Conservation (phyloP, 1,139 yeast genomes). For the Lodderomyces orthopsilosis region DNA sequence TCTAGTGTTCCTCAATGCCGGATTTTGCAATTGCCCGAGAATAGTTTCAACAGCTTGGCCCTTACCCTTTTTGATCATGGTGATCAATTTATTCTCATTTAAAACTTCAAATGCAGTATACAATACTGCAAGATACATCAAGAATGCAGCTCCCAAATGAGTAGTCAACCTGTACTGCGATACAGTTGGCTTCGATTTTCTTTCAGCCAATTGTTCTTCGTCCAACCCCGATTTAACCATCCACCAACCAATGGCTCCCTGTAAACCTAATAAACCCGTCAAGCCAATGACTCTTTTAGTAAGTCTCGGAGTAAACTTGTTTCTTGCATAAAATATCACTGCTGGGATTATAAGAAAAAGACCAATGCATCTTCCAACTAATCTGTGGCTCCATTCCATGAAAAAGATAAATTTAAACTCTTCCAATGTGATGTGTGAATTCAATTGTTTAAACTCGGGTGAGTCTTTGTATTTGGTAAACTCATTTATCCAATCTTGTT, state of each 20-base stretch:
- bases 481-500: slow-evolving; percentile 81
- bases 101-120: slow-evolving; percentile 86
- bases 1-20: slow-evolving; percentile 58
- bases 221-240: slow-evolving; percentile 97
- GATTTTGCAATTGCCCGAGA: slow-evolving; percentile 49
- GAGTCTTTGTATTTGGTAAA: slow-evolving; percentile 77
- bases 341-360: slow-evolving; percentile 81
- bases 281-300: slow-evolving; percentile 69
- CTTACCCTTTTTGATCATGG: slow-evolving; percentile 38
- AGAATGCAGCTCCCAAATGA: slow-evolving; percentile 90
- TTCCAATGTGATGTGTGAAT: slow-evolving; percentile 85
- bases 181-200: slow-evolving; percentile 90
- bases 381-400: slow-evolving; percentile 98
- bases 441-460: slow-evolving; percentile 88
- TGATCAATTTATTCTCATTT: slow-evolving; percentile 65
- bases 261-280: slow-evolving; percentile 78
- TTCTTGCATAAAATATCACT: slow-evolving; percentile 66
- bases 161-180: slow-evolving; percentile 94
- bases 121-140: slow-evolving; percentile 82
- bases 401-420: slow-evolving; percentile 93
- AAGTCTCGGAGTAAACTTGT: slow-evolving; percentile 66
- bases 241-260: slow-evolving; percentile 99
- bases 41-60: slow-evolving; percentile 42
- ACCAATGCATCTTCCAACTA: slow-evolving; percentile 91
- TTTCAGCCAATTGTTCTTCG: slow-evolving; percentile 70